Percentiles rank a stretch among this genome's conserved stretches.
phyloP scores from a whole-genome alignment of 106 monocot species.

The Allium cepa region DNA sequence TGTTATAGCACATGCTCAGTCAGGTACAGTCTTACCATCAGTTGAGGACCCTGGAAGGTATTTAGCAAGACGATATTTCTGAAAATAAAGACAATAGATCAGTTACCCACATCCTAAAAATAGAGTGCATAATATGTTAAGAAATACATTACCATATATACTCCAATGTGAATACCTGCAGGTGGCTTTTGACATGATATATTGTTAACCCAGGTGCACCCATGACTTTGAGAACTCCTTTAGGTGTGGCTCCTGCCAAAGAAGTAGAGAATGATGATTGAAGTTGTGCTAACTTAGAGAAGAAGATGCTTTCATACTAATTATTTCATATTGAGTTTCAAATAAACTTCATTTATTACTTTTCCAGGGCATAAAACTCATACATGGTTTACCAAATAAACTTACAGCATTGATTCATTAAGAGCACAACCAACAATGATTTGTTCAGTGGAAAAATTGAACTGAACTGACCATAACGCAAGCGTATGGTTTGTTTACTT shows the following conservation, averaged over 20 bases:
- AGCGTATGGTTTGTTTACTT: no score
- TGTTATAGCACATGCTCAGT: no score
- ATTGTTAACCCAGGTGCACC: slow-evolving; percentile 75
- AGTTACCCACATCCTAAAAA: slow-evolving; percentile 2
- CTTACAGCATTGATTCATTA: neutral
- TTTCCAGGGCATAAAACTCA: neutral
- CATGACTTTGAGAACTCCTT: slow-evolving; percentile 83
- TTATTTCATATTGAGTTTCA: neutral
- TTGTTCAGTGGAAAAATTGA: neutral
- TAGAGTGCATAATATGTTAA: neutral
- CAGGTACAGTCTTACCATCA: slow-evolving; percentile 29
- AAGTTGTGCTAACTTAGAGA: neutral
- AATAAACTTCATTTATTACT: neutral
- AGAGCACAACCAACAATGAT: neutral
- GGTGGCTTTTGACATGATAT: slow-evolving; percentile 92
- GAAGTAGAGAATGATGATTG: neutral
- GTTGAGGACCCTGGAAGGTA: slow-evolving; percentile 69
- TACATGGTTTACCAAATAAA: neutral
- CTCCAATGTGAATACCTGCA: slow-evolving; percentile 44
- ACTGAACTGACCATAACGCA: no score
- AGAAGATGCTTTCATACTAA: neutral
- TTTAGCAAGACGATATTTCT: slow-evolving; percentile 92
- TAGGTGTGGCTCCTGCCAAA: slow-evolving; percentile 75
- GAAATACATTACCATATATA: neutral
- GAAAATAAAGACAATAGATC: neutral